phyloP scores from a whole-genome alignment of 2,329 filamentous ascomycete genomes.

The Monosporascus sp. region DNA sequence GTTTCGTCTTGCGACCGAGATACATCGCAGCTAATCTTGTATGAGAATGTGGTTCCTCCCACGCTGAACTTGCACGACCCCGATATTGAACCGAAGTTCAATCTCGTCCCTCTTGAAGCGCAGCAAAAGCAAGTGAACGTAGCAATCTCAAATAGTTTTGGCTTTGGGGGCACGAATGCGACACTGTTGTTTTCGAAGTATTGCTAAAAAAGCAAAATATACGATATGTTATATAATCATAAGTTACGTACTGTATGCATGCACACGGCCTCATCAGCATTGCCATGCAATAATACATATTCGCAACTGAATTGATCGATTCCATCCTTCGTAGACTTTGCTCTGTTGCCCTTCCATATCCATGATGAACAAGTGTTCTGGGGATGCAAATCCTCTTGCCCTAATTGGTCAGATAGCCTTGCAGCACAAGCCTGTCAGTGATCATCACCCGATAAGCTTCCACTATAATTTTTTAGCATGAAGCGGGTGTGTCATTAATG shows the following conservation, averaged over 20 bases:
- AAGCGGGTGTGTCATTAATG: conserved; percentile 15
- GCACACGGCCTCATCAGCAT: conserved; percentile 17
- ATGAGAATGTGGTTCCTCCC: conserved; percentile 71
- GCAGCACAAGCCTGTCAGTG: background rate
- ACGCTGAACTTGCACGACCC: conserved; percentile 75
- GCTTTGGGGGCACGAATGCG: conserved; percentile 95
- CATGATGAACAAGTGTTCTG: too few relatives aligned
- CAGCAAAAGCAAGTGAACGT: conserved; percentile 68
- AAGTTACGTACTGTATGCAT: too few relatives aligned
- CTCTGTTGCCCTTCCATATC: too few relatives aligned
- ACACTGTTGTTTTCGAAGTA: conserved; percentile 65
- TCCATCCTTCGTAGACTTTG: too few relatives aligned
- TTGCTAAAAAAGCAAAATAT: background rate
- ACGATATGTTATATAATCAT: background rate
- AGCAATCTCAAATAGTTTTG: conserved; percentile 90
- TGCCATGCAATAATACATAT: conserved; percentile 2
- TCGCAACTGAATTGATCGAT: too few relatives aligned
- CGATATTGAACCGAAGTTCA: conserved; percentile 67
- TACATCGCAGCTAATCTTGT: conserved; percentile 5
- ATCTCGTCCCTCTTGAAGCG: conserved; percentile 70
- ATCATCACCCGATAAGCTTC: background rate
- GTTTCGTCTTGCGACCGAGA: conserved; percentile 8
- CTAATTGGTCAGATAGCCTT: too few relatives aligned
- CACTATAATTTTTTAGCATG: conserved; percentile 4
- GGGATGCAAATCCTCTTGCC: too few relatives aligned